Conservation (phyloP, 2,329 filamentous ascomycete genomes). For the Dothidotthia symphoricarpi region DNA sequence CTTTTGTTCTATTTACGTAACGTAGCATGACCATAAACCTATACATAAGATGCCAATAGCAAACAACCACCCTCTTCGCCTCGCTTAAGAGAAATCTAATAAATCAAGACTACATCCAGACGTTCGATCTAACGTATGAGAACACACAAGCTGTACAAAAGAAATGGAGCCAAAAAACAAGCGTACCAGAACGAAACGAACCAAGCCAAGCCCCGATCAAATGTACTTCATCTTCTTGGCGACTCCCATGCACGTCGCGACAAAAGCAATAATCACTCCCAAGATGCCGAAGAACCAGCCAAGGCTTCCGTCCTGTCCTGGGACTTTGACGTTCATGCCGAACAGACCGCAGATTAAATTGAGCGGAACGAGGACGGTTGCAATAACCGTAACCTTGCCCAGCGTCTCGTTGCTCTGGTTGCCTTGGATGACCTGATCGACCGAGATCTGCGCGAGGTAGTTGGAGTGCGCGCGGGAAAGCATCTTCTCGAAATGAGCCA, state of each 20-base stretch:
- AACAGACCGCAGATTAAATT: slow-evolving; percentile 87
- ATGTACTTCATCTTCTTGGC: slow-evolving; percentile 48
- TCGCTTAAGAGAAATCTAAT: no score
- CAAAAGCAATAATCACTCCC: slow-evolving; percentile 52
- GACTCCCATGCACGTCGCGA: slow-evolving; percentile 40
- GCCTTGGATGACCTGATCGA: slow-evolving; percentile 85
- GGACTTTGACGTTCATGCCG: slow-evolving; percentile 82
- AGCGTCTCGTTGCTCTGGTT: slow-evolving; percentile 85
- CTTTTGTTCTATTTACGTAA: no score
- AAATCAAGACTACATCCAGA: no score
- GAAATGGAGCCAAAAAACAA: no score
- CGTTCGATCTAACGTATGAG: no score
- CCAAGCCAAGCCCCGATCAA: no score
- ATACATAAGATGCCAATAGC: no score
- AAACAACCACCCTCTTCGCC: no score
- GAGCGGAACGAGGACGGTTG: slow-evolving; percentile 91
- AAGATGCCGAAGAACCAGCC: slow-evolving; percentile 63
- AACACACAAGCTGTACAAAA: no score
- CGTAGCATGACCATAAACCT: no score
- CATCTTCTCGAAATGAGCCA: slow-evolving; percentile 97
- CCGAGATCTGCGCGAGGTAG: slow-evolving; percentile 90
- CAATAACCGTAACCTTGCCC: slow-evolving; percentile 91
- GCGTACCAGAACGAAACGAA: no score
- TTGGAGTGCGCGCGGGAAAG: slow-evolving; percentile 91
- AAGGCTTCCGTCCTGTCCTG: slow-evolving; percentile 55